phyloP scores from a whole-genome alignment of 805 yeast species.

The Ogataea populi-albae region DNA sequence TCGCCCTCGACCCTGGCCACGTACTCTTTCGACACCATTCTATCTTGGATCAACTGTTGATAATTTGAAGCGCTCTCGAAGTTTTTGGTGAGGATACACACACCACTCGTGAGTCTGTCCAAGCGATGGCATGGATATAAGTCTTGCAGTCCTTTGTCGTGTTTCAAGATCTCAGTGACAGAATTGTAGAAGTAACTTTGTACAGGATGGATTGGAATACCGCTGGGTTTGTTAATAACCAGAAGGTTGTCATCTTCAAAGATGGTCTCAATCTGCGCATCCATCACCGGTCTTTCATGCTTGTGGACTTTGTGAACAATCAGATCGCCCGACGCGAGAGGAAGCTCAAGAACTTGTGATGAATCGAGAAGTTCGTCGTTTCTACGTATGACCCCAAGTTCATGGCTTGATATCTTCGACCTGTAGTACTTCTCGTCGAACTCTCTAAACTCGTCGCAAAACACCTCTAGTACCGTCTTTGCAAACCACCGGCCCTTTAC shows the following conservation, averaged over 20 bases:
- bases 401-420: conserved; percentile 16
- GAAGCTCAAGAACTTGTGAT: conserved; percentile 20
- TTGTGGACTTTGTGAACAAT: conserved; percentile 26
- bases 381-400: conserved; percentile 20
- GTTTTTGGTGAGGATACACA: conserved; percentile 43
- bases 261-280: conserved; percentile 15
- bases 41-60: conserved; percentile 34
- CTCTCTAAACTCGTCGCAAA: conserved; percentile 39
- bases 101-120: conserved; percentile 54
- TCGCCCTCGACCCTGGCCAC: conserved; percentile 43
- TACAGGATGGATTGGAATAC: conserved; percentile 55
- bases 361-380: conserved; percentile 29
- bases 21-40: conserved; percentile 39
- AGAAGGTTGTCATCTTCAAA: conserved; percentile 30
- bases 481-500: conserved; percentile 47
- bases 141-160: conserved; percentile 23
- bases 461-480: conserved; percentile 36
- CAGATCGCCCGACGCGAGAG: conserved; percentile 28
- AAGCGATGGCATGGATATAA: conserved; percentile 46
- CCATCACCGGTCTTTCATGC: conserved; percentile 30
- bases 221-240: conserved; percentile 51
- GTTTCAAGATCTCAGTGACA: conserved; percentile 43
- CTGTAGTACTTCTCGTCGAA: conserved; percentile 24
- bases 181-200: conserved; percentile 45
- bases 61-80: conserved; percentile 32